These are phyloP conservation scores for Nadsonia starkeyi-henricii DNA, from an alignment of 1,139 yeast genomes.

Conservation along the genomic window DNA sequence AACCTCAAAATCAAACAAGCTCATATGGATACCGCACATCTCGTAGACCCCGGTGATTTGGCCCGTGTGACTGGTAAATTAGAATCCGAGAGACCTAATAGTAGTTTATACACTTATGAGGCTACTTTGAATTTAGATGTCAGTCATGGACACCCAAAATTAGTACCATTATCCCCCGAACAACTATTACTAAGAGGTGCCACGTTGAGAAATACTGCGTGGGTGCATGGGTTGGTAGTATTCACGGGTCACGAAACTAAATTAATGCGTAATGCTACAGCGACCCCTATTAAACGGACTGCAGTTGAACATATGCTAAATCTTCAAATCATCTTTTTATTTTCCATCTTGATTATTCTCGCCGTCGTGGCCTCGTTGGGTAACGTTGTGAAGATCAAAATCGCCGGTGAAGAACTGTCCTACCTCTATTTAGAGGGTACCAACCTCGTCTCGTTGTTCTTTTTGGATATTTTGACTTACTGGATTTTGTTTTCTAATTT, in stretches of 20 bases:
- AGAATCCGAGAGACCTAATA: constrained; percentile 83
- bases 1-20: constrained; percentile 91
- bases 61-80: constrained; percentile 41
- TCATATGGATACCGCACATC: constrained; percentile 55
- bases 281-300: constrained; percentile 92
- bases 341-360: constrained; percentile 61
- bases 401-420: constrained; percentile 37
- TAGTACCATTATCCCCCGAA: constrained; percentile 70
- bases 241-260: constrained; percentile 98
- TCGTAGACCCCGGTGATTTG: constrained; percentile 57
- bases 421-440: constrained; percentile 63
- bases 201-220: constrained; percentile 80
- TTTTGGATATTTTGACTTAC: constrained; percentile 75
- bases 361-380: constrained; percentile 78
- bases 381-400: constrained; percentile 59
- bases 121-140: constrained; percentile 55
- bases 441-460: constrained; percentile 56
- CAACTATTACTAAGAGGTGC: constrained; percentile 92
- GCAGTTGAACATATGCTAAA: constrained; percentile 95
- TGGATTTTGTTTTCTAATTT: constrained; percentile 93
- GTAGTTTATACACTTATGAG: constrained; percentile 87
- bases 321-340: constrained; percentile 77
- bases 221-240: constrained; percentile 88
- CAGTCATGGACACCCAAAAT: constrained; percentile 29
- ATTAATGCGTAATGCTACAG: constrained; percentile 96